Evolutionary conservation across 768 basidiomycete species (phyloP).

Genomic region (Terana coerulea): DNA sequence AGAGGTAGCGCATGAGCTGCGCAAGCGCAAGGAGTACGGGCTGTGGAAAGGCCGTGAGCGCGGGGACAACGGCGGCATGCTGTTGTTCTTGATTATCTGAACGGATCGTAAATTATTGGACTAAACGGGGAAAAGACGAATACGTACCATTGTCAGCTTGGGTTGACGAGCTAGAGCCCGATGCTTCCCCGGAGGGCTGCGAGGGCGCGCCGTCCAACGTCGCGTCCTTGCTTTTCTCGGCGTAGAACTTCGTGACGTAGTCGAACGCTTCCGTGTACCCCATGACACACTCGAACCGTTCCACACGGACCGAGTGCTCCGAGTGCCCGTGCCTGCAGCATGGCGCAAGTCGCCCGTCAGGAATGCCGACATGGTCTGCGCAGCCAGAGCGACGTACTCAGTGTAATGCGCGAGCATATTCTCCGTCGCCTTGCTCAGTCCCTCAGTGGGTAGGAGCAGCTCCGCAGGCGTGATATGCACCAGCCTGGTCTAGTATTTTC

Average conservation of each 20-base stretch:
- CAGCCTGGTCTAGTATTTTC: slow-evolving; percentile 64
- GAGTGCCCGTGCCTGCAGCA: slow-evolving; percentile 17
- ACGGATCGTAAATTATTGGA: background rate
- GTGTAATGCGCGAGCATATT: slow-evolving; percentile 73
- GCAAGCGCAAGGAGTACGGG: slow-evolving; percentile 70
- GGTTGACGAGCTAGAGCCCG: no score
- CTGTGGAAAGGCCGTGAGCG: slow-evolving; percentile 63
- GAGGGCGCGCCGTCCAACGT: no score
- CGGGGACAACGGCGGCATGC: slow-evolving; percentile 51
- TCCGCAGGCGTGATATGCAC: slow-evolving; percentile 84
- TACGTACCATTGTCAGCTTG: slow-evolving; percentile 20
- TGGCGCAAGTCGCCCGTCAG: background rate
- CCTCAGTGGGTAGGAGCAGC: slow-evolving; percentile 58
- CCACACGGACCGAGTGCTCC: slow-evolving; percentile 51
- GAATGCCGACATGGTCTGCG: background rate
- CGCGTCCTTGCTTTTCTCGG: no score
- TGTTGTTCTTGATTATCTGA: background rate
- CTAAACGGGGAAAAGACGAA: background rate
- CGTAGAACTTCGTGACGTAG: slow-evolving; percentile 62
- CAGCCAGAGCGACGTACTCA: slow-evolving; percentile 39
- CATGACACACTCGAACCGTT: slow-evolving; percentile 53
- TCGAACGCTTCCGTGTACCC: slow-evolving; percentile 69
- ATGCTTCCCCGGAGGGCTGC: no score
- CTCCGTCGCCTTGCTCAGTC: slow-evolving; percentile 64
- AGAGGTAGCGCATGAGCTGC: slow-evolving; percentile 66